These are phyloP conservation scores for Melanomma pulvis-pyrius DNA, from an alignment of 495 filamentous ascomycete genomes.

Conservation along the genomic window DNA sequence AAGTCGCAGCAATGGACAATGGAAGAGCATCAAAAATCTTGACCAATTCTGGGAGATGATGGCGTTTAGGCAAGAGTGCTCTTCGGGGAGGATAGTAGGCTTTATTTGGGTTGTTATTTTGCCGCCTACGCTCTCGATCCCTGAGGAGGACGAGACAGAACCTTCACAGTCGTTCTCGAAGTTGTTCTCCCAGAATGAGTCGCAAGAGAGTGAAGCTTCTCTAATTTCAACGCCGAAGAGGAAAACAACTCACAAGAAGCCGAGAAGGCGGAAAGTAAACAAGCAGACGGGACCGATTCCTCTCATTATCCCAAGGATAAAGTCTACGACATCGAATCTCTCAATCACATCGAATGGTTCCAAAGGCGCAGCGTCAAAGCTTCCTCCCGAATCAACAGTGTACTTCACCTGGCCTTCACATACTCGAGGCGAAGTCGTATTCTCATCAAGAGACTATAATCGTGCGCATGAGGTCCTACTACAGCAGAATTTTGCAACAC, in stretches of 20 bases:
- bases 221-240: slow-evolving; percentile 6
- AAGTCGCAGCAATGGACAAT: slow-evolving; percentile 61
- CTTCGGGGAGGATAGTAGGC: slow-evolving; percentile 83
- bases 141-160: slow-evolving; percentile 39
- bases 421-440: slow-evolving; percentile 69
- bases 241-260: slow-evolving; percentile 4
- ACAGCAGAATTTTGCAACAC: slow-evolving; percentile 78
- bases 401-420: slow-evolving; percentile 71
- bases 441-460: slow-evolving; percentile 74
- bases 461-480: slow-evolving; percentile 76
- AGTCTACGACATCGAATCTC: slow-evolving; percentile 43
- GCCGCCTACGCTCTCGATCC: slow-evolving; percentile 47
- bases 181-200: slow-evolving; percentile 6
- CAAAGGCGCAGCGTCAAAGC: slow-evolving; percentile 32
- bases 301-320: slow-evolving; percentile 58
- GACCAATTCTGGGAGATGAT: slow-evolving; percentile 99
- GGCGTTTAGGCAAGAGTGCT: slow-evolving; percentile 95
- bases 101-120: slow-evolving; percentile 91
- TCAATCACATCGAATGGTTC: slow-evolving; percentile 43
- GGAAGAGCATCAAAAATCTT: slow-evolving; percentile 78
- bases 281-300: slow-evolving; percentile 53
- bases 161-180: slow-evolving; percentile 20
- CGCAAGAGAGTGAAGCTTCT: background rate
- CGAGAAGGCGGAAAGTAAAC: slow-evolving; percentile 23
- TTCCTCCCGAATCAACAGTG: slow-evolving; percentile 51